A percentile compares a stretch with the other conserved stretches of the same genome.
These are phyloP conservation scores for Pycnococcus provasolii DNA, from an alignment of 139 green algal genomes.

Conservation along the genomic window DNA sequence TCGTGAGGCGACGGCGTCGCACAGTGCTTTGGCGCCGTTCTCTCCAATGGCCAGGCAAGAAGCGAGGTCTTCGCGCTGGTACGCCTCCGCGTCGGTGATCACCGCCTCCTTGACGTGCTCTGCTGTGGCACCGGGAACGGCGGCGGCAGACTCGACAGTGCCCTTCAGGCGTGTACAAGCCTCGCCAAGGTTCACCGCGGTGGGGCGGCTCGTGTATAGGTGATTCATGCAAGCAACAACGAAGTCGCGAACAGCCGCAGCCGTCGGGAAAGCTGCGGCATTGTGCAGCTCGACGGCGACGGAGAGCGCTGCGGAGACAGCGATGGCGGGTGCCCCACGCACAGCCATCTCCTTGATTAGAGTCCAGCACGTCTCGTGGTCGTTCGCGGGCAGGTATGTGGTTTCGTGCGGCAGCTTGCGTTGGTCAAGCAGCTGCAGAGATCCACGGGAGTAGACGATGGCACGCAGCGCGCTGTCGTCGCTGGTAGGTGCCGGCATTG, in stretches of 20 bases:
- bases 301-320: conserved; percentile 60
- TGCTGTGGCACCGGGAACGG: conserved; percentile 30
- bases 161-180: conserved; percentile 52
- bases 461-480: conserved; percentile 38
- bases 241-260: conserved; percentile 33
- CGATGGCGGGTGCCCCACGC: conserved; percentile 84
- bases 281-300: conserved; percentile 36
- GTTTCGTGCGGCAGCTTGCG: conserved; percentile 60
- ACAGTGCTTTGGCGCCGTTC: conserved; percentile 58
- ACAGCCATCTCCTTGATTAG: conserved; percentile 78
- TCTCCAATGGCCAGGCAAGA: conserved; percentile 71
- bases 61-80: conserved; percentile 66
- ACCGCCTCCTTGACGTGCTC: conserved; percentile 44
- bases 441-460: conserved; percentile 61
- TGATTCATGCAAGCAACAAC: conserved; percentile 69
- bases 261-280: conserved; percentile 2
- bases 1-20: conserved; percentile 21
- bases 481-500: too few species aligned
- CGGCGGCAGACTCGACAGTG: conserved; percentile 23
- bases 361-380: conserved; percentile 45
- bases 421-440: conserved; percentile 79
- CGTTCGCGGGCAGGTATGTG: conserved; percentile 47
- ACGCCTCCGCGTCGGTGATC: conserved; percentile 54
- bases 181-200: conserved; percentile 84
- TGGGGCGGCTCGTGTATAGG: conserved; percentile 65